These are phyloP conservation scores for Geoglossum cookeanum DNA, from an alignment of 2,329 filamentous ascomycete species.

Conservation along the genomic window DNA sequence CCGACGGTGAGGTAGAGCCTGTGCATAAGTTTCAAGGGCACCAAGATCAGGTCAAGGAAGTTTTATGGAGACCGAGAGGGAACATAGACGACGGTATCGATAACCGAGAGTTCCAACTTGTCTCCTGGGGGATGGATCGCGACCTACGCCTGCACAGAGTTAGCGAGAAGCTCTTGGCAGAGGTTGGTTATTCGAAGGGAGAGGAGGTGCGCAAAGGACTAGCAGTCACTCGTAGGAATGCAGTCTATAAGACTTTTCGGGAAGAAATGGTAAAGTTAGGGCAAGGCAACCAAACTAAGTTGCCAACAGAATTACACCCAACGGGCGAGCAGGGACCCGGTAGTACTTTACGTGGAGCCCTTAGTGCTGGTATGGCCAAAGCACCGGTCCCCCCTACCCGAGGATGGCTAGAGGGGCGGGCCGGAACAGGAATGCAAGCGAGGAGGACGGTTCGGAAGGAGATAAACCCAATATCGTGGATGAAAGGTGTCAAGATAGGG, in stretches of 20 bases:
- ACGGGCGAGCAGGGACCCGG: neutral
- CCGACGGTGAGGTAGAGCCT: conserved; percentile 25
- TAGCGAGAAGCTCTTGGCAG: conserved; percentile 40
- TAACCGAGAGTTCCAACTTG: conserved; percentile 74
- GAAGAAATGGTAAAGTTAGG: conserved; percentile 28
- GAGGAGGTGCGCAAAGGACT: conserved; percentile 42
- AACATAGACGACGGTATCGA: conserved; percentile 49
- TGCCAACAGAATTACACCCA: neutral
- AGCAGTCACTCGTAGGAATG: conserved; percentile 63
- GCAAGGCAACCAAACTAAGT: neutral
- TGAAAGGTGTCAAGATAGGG: conserved; percentile 44
- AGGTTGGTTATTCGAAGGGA: conserved; percentile 57
- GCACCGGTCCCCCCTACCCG: conserved; percentile 34
- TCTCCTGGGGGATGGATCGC: conserved; percentile 82
- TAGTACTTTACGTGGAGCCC: conserved; percentile 13
- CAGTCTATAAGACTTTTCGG: conserved; percentile 69
- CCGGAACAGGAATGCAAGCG: conserved; percentile 28
- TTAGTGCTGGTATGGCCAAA: conserved; percentile 27
- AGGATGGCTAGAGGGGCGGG: conserved; percentile 24
- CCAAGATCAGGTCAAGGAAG: conserved; percentile 61
- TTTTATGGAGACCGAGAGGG: conserved; percentile 71
- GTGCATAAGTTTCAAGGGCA: conserved; percentile 35
- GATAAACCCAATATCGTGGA: conserved; percentile 42
- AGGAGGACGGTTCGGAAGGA: conserved; percentile 27
- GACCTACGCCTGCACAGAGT: conserved; percentile 62